A percentile compares a stretch with the other conserved stretches of the same genome.
phyloP scores from a whole-genome alignment of 2,329 filamentous ascomycete species.

The Penicillium frequentans region DNA sequence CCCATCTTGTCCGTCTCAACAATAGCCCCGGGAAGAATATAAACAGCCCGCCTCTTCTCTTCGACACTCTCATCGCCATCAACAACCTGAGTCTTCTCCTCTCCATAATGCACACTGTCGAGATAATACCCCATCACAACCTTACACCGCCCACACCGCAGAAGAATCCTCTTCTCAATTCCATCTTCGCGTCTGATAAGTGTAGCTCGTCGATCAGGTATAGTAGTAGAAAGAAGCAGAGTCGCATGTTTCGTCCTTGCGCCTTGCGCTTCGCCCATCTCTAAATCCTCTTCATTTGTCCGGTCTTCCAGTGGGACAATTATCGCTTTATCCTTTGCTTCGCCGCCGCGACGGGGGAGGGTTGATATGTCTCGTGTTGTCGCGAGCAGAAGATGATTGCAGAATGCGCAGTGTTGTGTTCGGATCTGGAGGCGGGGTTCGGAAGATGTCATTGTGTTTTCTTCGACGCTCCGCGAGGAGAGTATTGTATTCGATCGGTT shows the following conservation, averaged over 20 bases:
- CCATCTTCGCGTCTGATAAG: slow-evolving; percentile 60
- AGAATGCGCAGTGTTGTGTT: slow-evolving; percentile 63
- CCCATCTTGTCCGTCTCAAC: slow-evolving; percentile 59
- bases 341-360: slow-evolving; percentile 54
- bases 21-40: slow-evolving; percentile 61
- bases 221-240: slow-evolving; percentile 53
- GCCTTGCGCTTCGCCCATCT: slow-evolving; percentile 8
- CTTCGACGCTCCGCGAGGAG: neutral
- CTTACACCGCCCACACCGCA: slow-evolving; percentile 62
- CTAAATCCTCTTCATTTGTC: slow-evolving; percentile 20
- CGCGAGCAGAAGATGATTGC: slow-evolving; percentile 64
- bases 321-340: slow-evolving; percentile 54
- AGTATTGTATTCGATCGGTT: neutral
- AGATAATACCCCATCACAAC: slow-evolving; percentile 64
- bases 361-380: slow-evolving; percentile 54
- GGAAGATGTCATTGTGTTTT: neutral
- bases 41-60: slow-evolving; percentile 51
- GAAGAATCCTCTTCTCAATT: slow-evolving; percentile 64
- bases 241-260: slow-evolving; percentile 40
- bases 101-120: slow-evolving; percentile 50
- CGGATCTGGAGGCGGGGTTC: slow-evolving; percentile 37
- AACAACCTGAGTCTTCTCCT: slow-evolving; percentile 4
- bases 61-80: slow-evolving; percentile 1
- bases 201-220: slow-evolving; percentile 49
- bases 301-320: slow-evolving; percentile 55